Evolutionary conservation across 2,329 filamentous ascomycete genomes (phyloP).

Genomic region (Sarocladium kiliense): DNA sequence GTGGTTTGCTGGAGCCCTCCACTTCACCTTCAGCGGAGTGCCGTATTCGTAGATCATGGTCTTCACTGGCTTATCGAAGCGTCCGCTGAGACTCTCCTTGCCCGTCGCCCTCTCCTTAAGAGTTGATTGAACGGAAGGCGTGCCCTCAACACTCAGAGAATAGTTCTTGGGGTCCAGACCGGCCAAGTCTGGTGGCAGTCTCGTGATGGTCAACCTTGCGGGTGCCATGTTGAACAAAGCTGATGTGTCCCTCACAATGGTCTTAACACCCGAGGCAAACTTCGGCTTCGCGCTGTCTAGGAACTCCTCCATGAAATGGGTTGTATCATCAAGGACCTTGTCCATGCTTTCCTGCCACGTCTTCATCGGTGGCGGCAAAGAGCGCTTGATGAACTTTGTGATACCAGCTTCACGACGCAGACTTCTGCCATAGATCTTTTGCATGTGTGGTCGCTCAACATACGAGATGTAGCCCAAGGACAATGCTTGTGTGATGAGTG

Average conservation of each 20-base stretch:
- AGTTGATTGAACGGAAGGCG: slow-evolving; percentile 43
- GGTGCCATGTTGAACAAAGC: slow-evolving; percentile 87
- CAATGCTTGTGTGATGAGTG: slow-evolving; percentile 77
- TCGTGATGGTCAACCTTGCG: slow-evolving; percentile 75
- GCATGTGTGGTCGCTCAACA: slow-evolving; percentile 95
- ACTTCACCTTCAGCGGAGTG: slow-evolving; percentile 80
- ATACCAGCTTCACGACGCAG: slow-evolving; percentile 84
- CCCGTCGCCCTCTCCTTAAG: slow-evolving; percentile 59
- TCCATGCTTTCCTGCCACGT: slow-evolving; percentile 84
- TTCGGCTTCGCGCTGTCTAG: slow-evolving; percentile 81
- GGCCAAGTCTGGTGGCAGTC: slow-evolving; percentile 72
- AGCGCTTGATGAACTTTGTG: slow-evolving; percentile 83
- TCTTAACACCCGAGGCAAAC: slow-evolving; percentile 78
- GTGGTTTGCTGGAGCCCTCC: slow-evolving; percentile 84
- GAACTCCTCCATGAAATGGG: slow-evolving; percentile 87
- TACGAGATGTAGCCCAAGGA: slow-evolving; percentile 86
- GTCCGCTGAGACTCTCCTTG: slow-evolving; percentile 67
- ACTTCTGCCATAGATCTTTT: slow-evolving; percentile 86
- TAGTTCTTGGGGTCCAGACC: slow-evolving; percentile 79
- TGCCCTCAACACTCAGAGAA: slow-evolving; percentile 67
- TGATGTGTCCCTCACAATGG: slow-evolving; percentile 81
- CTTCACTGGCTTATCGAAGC: slow-evolving; percentile 64
- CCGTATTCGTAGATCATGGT: slow-evolving; percentile 84
- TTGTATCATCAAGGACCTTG: slow-evolving; percentile 77
- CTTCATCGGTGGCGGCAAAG: slow-evolving; percentile 76